Conservation (phyloP, 2,329 filamentous ascomycete species). For the Hypoxylon sp. region DNA sequence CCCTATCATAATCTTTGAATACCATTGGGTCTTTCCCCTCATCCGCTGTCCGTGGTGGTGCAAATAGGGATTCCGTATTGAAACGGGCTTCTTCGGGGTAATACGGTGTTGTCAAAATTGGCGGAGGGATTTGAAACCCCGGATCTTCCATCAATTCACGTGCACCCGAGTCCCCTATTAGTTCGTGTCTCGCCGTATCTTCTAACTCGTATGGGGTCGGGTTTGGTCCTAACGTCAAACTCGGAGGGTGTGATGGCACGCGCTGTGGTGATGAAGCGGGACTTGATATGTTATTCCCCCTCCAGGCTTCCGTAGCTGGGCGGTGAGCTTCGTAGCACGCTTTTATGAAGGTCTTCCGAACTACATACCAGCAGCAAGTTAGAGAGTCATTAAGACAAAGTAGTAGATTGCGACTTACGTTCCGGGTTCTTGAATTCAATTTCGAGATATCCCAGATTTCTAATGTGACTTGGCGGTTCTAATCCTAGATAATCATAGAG, state of each 20-base stretch:
- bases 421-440: conserved; percentile 44
- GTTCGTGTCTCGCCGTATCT: conserved; percentile 6
- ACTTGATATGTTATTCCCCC: conserved; percentile 29
- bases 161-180: conserved; percentile 20
- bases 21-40: background rate
- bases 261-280: conserved; percentile 11
- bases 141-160: conserved; percentile 11
- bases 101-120: conserved; percentile 22
- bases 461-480: conserved; percentile 37
- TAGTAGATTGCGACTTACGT: conserved; percentile 27
- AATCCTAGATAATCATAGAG: conserved; percentile 44
- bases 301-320: conserved; percentile 5
- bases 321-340: conserved; percentile 47
- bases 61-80: conserved; percentile 10
- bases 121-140: conserved; percentile 21
- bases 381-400: background rate
- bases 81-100: conserved; percentile 15
- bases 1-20: conserved; percentile 4
- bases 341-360: conserved; percentile 47
- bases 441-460: conserved; percentile 42
- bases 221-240: conserved; percentile 19
- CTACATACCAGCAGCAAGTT: conserved; percentile 6
- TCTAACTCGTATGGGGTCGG: conserved; percentile 19
- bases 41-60: background rate
- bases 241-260: conserved; percentile 26